Evolutionary conservation across 768 basidiomycete species (phyloP).

Genomic region (Mycena chlorophos): DNA sequence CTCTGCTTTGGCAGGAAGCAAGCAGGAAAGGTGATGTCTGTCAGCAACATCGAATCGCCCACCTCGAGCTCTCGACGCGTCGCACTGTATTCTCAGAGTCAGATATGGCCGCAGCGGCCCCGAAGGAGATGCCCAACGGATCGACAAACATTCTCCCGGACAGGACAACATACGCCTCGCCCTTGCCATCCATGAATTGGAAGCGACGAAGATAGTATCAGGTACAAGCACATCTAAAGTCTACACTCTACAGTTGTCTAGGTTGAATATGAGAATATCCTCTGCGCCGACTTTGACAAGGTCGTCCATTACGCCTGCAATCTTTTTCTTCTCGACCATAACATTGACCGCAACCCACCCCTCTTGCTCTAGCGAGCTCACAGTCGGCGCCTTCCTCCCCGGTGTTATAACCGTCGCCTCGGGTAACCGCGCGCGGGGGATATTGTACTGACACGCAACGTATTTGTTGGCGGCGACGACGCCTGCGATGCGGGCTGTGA

Average conservation of each 20-base stretch:
- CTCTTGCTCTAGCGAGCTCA: constrained; percentile 78
- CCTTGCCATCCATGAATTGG: too few species aligned
- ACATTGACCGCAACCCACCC: constrained; percentile 90
- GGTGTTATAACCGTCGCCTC: constrained; percentile 76
- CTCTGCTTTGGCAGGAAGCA: too few species aligned
- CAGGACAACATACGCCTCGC: too few species aligned
- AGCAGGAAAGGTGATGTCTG: too few species aligned
- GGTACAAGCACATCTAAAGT: constrained; percentile 7
- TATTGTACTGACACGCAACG: constrained; percentile 91
- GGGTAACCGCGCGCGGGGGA: constrained; percentile 62
- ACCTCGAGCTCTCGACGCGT: too few species aligned
- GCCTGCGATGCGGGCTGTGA: constrained; percentile 88
- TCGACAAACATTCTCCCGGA: too few species aligned
- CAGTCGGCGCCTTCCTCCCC: constrained; percentile 85
- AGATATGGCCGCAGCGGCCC: too few species aligned
- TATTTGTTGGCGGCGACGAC: constrained; percentile 87
- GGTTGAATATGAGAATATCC: constrained; percentile 85
- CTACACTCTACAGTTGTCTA: constrained; percentile 93
- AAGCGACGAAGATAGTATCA: too few species aligned
- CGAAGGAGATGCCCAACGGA: too few species aligned
- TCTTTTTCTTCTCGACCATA: constrained; percentile 85
- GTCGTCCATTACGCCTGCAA: constrained; percentile 87
- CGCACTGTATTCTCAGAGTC: too few species aligned
- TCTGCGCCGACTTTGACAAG: constrained; percentile 82
- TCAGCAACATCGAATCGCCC: too few species aligned